Conservation (phyloP, 2,329 filamentous ascomycete genomes). For the Ramichloridium luteum region DNA sequence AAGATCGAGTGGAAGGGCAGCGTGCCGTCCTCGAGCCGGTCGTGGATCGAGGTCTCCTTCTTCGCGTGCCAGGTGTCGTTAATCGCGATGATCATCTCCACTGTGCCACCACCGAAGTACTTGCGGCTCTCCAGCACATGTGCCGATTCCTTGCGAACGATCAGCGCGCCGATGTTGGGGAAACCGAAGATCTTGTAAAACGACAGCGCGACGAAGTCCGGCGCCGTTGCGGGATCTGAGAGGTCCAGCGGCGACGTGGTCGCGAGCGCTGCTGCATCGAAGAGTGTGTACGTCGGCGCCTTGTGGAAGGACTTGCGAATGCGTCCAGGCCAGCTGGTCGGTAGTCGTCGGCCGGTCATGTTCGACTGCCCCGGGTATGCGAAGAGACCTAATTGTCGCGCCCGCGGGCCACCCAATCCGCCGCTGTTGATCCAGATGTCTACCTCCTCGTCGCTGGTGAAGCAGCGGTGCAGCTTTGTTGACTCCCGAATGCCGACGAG, state of each 20-base stretch:
- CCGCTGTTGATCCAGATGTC: conserved; percentile 34
- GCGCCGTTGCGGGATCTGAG: conserved; percentile 37
- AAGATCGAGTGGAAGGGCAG: conserved; percentile 54
- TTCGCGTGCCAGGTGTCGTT: conserved; percentile 43
- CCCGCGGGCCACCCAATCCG: conserved; percentile 19
- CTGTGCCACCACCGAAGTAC: conserved; percentile 59
- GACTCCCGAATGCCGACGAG: conserved; percentile 32
- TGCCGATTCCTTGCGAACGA: conserved; percentile 45
- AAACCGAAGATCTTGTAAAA: conserved; percentile 59
- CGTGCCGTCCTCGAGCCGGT: conserved; percentile 55
- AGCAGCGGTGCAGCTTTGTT: conserved; percentile 27
- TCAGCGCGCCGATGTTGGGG: conserved; percentile 48
- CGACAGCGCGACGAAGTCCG: conserved; percentile 49
- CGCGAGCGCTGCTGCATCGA: conserved; percentile 54
- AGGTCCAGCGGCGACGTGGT: conserved; percentile 50
- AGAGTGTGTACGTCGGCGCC: conserved; percentile 36
- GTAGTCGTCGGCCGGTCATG: conserved; percentile 28
- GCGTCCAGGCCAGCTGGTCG: conserved; percentile 24
- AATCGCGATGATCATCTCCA: conserved; percentile 45
- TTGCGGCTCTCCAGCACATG: conserved; percentile 43
- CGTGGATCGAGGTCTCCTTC: conserved; percentile 43
- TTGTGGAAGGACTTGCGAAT: conserved; percentile 25
- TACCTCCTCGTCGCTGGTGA: conserved; percentile 29
- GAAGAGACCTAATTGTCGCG: conserved; percentile 25
- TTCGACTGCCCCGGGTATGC: conserved; percentile 30